Evolutionary conservation across 257 asterid species (phyloP), one percentile per base, ranked within the genome.

Genomic region (Rhazya stricta): DNA sequence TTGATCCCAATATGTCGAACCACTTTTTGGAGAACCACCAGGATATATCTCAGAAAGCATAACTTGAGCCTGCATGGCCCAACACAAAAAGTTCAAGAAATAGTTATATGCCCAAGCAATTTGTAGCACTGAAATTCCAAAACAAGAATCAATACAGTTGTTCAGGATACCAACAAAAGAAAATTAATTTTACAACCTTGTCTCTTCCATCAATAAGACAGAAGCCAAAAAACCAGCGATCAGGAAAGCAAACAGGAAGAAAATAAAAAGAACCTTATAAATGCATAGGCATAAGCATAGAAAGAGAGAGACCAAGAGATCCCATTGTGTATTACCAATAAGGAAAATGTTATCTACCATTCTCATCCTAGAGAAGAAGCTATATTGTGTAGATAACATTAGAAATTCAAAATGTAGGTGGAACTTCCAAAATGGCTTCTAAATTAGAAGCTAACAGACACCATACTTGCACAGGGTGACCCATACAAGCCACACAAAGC

Each of bases 1-100:
- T 86, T 94, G 99, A 87, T 94, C 97, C 99, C 99, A 94, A 75
- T 94, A 92, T 77, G 89, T 87, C 75, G 97, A 81, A 69, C 97
- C 99, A 73, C 70, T 77, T 92, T 88, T 92, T 34, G 97, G 91
- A 84, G 92, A 83, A 84, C 82, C 87, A 46, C 99, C 99, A 78
- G 97, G 97, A 85, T 89, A 90, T 80, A 94, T 94, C 88, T 94
- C 97, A 67, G 97, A 92, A 77, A 94, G 94, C 91, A 92, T 87
- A 83, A 87, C 82, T 76, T 94, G 97, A 56, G 97, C 99, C 99
- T 94, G 80, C 85, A 81, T 50, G 76, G 50, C 60, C 43, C 9
- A n/a, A 45, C 25, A 79, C 63, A 80, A 79, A 48, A 80, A 80
- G 39, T 37, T 69, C 75, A 75, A 76, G 46, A 69, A 34, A 72